Conservation (phyloP, 106 monocot genomes). For the Narthecium ossifragum region DNA sequence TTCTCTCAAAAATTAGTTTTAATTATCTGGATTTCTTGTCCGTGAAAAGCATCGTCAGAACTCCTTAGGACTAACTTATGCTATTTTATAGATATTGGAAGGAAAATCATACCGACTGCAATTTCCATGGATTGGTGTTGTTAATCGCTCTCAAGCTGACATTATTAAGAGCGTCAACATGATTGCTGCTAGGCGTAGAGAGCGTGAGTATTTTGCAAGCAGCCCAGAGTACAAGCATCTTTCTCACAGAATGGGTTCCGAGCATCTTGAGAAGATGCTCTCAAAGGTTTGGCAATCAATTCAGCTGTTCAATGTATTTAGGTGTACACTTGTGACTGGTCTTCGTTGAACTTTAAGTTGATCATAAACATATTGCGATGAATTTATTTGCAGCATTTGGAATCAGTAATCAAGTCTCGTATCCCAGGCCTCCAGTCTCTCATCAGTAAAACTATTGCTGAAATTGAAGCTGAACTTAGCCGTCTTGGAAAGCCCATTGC, state of each 20-base stretch:
- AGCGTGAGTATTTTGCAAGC: slow-evolving; percentile 45
- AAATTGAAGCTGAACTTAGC: slow-evolving; percentile 34
- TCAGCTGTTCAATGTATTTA: too few species aligned
- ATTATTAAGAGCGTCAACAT: slow-evolving; percentile 54
- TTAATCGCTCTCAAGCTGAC: slow-evolving; percentile 61
- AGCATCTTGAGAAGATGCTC: slow-evolving; percentile 61
- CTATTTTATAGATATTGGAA: slow-evolving; percentile 36
- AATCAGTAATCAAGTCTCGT: slow-evolving; percentile 40
- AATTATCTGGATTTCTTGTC: too few species aligned
- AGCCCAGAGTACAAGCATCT: slow-evolving; percentile 54
- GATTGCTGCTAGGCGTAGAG: slow-evolving; percentile 46
- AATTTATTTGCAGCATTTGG: slow-evolving; percentile 36
- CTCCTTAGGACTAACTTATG: background rate
- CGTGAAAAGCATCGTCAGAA: too few species aligned
- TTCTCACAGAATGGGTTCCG: slow-evolving; percentile 57
- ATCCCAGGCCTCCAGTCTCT: slow-evolving; percentile 43
- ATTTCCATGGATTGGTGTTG: slow-evolving; percentile 64
- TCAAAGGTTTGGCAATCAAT: slow-evolving; percentile 44
- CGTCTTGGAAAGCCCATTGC: slow-evolving; percentile 43
- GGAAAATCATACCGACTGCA: slow-evolving; percentile 51
- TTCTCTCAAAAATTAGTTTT: too few species aligned
- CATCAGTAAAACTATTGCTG: slow-evolving; percentile 36
- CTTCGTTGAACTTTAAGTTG: background rate
- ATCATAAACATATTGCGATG: background rate
- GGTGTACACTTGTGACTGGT: background rate